Percentiles rank a stretch among this genome's conserved stretches.
These are phyloP conservation scores for Linnemannia exigua DNA, from an alignment of 192 early-diverging fungal species.

Conservation along the genomic window DNA sequence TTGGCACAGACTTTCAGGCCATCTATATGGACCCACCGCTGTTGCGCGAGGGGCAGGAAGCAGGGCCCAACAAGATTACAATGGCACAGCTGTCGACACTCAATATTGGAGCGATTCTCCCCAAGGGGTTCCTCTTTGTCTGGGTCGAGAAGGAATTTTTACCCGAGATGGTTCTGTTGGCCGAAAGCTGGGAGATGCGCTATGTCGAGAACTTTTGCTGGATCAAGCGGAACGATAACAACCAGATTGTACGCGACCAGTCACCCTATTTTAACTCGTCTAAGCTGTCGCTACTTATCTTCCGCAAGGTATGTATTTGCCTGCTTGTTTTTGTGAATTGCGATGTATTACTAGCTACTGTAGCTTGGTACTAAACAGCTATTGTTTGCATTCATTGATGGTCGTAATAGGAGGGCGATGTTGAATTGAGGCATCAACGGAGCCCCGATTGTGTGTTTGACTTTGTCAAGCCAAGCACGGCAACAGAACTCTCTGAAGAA, in stretches of 20 bases:
- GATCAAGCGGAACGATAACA: constrained; percentile 89
- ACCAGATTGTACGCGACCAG: constrained; percentile 78
- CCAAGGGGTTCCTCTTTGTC: constrained; percentile 91
- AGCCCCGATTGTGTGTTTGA: constrained; percentile 97
- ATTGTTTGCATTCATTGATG: not conserved
- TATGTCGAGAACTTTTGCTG: constrained; percentile 99
- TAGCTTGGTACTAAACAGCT: not conserved
- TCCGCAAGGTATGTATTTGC: constrained; percentile 73
- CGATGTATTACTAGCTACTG: not conserved
- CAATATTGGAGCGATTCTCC: constrained; percentile 73
- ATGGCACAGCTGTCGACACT: constrained; percentile 71
- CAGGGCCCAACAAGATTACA: constrained; percentile 72
- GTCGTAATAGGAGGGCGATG: constrained; percentile 76
- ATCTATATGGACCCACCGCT: constrained; percentile 95
- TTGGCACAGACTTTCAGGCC: constrained; percentile 84
- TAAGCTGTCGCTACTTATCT: constrained; percentile 91
- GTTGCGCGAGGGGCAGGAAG: constrained; percentile 72
- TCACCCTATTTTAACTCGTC: constrained; percentile 88
- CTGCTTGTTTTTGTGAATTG: not conserved
- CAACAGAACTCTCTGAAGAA: constrained; percentile 68
- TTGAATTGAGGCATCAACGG: constrained; percentile 94
- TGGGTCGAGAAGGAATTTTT: constrained; percentile 96
- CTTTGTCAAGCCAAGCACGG: constrained; percentile 83
- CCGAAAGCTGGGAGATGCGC: constrained; percentile 87
- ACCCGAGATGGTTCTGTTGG: constrained; percentile 80